Conservation (phyloP, 768 basidiomycete species). For the Dictyophora rubrovolvata region DNA sequence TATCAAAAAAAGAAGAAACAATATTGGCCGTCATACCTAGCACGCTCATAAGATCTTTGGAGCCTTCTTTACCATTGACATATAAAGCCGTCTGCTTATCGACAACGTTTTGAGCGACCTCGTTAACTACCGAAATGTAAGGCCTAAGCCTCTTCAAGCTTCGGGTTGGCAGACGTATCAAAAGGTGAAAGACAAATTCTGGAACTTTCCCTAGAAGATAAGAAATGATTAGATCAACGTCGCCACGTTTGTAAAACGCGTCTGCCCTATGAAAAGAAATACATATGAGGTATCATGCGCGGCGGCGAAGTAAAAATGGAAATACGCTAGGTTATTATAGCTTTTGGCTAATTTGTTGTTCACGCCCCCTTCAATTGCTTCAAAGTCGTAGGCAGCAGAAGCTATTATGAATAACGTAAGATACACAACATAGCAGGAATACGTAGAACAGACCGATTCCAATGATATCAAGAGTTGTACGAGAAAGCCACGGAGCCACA, state of each 20-base stretch:
- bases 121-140: constrained; percentile 17
- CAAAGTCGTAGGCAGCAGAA: constrained; percentile 18
- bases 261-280: not conserved
- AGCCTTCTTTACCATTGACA: constrained; percentile 12
- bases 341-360: not conserved
- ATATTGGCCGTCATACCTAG: constrained; percentile 14
- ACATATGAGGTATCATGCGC: not conserved
- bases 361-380: constrained; percentile 11
- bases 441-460: constrained; percentile 1
- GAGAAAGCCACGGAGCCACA: constrained; percentile 5
- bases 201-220: constrained; percentile 22
- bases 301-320: not conserved
- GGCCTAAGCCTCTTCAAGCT: constrained; percentile 21
- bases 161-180: constrained; percentile 21
- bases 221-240: constrained; percentile 18
- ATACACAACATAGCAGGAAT: not conserved
- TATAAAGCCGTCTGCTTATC: constrained; percentile 16
- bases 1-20: not conserved
- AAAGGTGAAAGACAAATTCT: constrained; percentile 14
- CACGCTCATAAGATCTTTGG: constrained; percentile 27
- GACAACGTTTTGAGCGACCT: constrained; percentile 17
- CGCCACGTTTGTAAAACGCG: not conserved
- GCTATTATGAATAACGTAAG: constrained; percentile 5
- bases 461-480: constrained; percentile 7
- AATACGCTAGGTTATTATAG: constrained; percentile 1